Evolutionary conservation across 345 rosid species (phyloP), one percentile per base, ranked within the genome.

Genomic region (Nephelium lappaceum): DNA sequence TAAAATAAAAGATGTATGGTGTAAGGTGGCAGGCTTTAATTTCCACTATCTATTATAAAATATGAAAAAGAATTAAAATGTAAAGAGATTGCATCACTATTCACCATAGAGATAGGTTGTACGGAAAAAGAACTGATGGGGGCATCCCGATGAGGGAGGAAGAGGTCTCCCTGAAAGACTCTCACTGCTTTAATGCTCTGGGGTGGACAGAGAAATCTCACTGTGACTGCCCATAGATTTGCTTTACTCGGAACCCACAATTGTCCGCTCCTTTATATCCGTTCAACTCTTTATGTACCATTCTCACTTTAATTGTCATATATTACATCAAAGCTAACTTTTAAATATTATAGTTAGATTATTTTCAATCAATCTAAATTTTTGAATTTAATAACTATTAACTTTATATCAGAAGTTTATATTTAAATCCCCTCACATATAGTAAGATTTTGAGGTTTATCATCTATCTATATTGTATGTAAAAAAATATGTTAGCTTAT

Each of bases 181-280:
- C 36, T 71, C 47, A 31, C 76, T 68, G 57, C 31, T 68, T 72
- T 68, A 67, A 71, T 82, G 74, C 63, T 63, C 76, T 5, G 51
- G 8, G 3, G 36, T 67, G 81, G 49, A 36, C 61, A 74, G 60
- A 70, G 66, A 75, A 66, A 85, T 85, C 79, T 80, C 62, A 8
- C 41, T 5, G 14, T 75, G 77, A 43, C 77, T 63, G 82, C 58
- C 78, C 77, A 42, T 70, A 83, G 84, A 83, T 85, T 78, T 80
- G 49, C 79, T 80, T 83, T 80, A 74, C 84, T 81, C 41, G 76
- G 81, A 81, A 80, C 68, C 67, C 86, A 78, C 85, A 76, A 31
- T 42, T 12, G 27, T 65, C 83, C 78, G 15, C 51, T 11, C 3
- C 4, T 24, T 62, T 10, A 24, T 69, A 2, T 14, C 15, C 4